Evolutionary conservation across 2,329 filamentous ascomycete genomes (phyloP).

Genomic region (Pezicula neosporulosa): DNA sequence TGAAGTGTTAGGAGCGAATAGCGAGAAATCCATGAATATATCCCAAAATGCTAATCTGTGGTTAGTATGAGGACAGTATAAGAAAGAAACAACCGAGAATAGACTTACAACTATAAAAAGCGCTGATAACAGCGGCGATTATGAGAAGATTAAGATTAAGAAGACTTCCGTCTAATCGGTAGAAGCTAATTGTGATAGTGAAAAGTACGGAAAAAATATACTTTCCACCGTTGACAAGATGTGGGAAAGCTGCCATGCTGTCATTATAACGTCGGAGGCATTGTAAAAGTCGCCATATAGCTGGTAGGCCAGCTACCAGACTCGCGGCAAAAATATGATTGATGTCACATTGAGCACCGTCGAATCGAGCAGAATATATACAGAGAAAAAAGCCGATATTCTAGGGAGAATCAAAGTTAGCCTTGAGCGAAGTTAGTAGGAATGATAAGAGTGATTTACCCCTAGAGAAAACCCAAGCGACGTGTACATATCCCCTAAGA

Average conservation of each 20-base stretch:
- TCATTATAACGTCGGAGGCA: conserved; percentile 85
- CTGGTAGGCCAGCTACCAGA: conserved; percentile 71
- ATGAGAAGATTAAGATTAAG: conserved; percentile 68
- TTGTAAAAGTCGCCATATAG: conserved; percentile 83
- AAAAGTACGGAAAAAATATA: conserved; percentile 82
- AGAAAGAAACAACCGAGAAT: background rate
- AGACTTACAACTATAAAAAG: conserved; percentile 69
- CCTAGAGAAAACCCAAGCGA: conserved; percentile 88
- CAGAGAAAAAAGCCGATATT: conserved; percentile 92
- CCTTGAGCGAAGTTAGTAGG: background rate
- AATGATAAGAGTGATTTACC: conserved; percentile 46
- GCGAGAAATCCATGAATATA: conserved; percentile 86
- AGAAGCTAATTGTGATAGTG: conserved; percentile 73
- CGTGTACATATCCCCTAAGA: conserved; percentile 93
- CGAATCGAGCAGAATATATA: conserved; percentile 74
- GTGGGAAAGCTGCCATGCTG: conserved; percentile 81
- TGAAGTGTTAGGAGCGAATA: conserved; percentile 69
- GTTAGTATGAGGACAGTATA: background rate
- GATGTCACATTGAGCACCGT: conserved; percentile 72
- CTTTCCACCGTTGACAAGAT: conserved; percentile 86
- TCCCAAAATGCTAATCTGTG: conserved; percentile 71
- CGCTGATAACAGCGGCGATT: conserved; percentile 71
- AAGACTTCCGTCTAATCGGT: conserved; percentile 64
- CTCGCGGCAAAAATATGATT: conserved; percentile 61
- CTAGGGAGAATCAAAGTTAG: conserved; percentile 37